Evolutionary conservation across 1,139 yeast genomes (phyloP).

Genomic region (Hyphopichia fennica): DNA sequence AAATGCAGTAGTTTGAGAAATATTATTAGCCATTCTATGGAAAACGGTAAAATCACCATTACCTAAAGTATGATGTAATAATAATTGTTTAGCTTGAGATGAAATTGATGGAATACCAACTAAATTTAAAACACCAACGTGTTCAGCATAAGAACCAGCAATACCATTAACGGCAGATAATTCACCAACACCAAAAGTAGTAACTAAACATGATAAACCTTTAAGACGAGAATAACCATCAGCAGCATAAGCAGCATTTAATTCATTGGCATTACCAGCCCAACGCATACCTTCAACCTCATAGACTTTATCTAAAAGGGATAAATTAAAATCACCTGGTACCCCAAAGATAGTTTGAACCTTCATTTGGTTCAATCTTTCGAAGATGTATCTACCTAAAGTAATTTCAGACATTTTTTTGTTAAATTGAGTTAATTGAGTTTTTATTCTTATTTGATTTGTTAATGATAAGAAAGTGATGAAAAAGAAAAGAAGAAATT

Average conservation of each 20-base stretch:
- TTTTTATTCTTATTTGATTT: not conserved
- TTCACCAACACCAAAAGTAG: slow-evolving; percentile 47
- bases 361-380: slow-evolving; percentile 41
- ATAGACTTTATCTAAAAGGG: slow-evolving; percentile 37
- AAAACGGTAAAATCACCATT: slow-evolving; percentile 48
- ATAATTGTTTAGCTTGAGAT: slow-evolving; percentile 38
- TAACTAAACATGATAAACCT: slow-evolving; percentile 37
- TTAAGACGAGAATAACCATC: slow-evolving; percentile 44
- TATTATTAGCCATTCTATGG: slow-evolving; percentile 57
- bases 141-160: slow-evolving; percentile 45
- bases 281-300: slow-evolving; percentile 39
- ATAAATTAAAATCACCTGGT: slow-evolving; percentile 43
- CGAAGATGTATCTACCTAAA: slow-evolving; percentile 45
- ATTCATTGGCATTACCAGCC: slow-evolving; percentile 47
- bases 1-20: slow-evolving; percentile 65
- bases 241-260: slow-evolving; percentile 46
- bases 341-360: slow-evolving; percentile 44
- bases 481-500: not conserved
- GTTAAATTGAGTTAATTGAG: slow-evolving; percentile 3
- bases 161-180: slow-evolving; percentile 41
- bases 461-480: not conserved
- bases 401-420: slow-evolving; percentile 41
- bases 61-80: slow-evolving; percentile 47
- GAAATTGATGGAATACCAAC: slow-evolving; percentile 42
- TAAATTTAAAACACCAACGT: slow-evolving; percentile 40